phyloP scores from a whole-genome alignment of 768 basidiomycete species.

The Pisolithus orientalis region DNA sequence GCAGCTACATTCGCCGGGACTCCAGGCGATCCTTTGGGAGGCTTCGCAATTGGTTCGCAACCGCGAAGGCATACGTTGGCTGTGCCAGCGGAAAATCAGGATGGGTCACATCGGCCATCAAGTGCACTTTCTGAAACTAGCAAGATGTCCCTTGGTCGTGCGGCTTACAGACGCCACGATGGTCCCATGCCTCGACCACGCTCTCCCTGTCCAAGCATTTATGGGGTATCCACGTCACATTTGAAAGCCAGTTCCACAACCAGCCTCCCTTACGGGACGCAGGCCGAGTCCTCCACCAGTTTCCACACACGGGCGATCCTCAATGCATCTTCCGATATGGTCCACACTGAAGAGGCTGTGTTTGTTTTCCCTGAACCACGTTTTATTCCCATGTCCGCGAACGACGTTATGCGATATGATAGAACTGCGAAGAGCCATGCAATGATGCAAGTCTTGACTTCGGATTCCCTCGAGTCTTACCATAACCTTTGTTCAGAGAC shows the following conservation, averaged over 20 bases:
- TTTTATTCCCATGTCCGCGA: constrained; percentile 10
- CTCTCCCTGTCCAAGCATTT: constrained; percentile 8
- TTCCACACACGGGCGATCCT: not conserved
- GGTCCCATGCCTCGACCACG: constrained; percentile 10
- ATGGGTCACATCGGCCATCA: constrained; percentile 1
- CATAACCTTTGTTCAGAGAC: constrained; percentile 4
- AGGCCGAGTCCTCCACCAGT: not conserved
- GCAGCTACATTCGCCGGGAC: constrained; percentile 8
- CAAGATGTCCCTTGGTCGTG: constrained; percentile 6
- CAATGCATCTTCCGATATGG: constrained; percentile 2
- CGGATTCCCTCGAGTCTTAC: not conserved
- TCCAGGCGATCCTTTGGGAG: constrained; percentile 3
- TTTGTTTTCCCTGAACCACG: constrained; percentile 7
- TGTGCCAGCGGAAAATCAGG: constrained; percentile 5
- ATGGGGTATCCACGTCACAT: constrained; percentile 5
- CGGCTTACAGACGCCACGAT: constrained; percentile 11
- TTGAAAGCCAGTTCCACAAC: constrained; percentile 3
- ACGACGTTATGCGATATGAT: constrained; percentile 12
- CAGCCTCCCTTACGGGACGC: constrained; percentile 1
- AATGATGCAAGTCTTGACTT: constrained; percentile 6
- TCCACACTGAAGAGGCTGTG: constrained; percentile 3
- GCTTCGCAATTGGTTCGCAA: not conserved
- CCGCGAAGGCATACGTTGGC: constrained; percentile 7
- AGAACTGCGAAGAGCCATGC: constrained; percentile 5
- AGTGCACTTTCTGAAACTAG: constrained; percentile 6